phyloP scores from a whole-genome alignment of 805 yeast genomes.

The Suhomyces sp. region DNA sequence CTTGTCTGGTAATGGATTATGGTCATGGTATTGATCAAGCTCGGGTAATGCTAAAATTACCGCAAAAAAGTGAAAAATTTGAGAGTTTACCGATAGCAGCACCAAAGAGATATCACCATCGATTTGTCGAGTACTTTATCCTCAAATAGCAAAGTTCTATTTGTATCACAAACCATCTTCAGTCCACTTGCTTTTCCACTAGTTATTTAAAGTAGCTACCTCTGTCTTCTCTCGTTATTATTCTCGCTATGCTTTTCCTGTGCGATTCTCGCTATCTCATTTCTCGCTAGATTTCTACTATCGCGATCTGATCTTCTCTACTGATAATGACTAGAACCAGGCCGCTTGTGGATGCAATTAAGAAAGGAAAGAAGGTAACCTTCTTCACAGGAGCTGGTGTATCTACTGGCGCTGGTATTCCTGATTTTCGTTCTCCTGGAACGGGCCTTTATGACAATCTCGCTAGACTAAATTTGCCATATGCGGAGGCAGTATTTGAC shows the following conservation, averaged over 20 bases:
- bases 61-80: background rate
- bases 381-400: constrained; percentile 92
- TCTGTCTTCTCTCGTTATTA: no score
- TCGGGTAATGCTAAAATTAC: background rate
- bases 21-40: no score
- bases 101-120: no score
- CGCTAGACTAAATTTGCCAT: constrained; percentile 71
- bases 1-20: no score
- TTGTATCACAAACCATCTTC: no score
- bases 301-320: background rate
- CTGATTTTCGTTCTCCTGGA: constrained; percentile 88
- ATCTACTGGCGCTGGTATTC: constrained; percentile 91
- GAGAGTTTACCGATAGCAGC: no score
- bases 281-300: background rate
- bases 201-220: no score
- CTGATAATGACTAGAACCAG: constrained; percentile 9
- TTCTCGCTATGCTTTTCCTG: background rate
- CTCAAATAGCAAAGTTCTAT: background rate
- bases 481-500: constrained; percentile 94
- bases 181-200: no score
- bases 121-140: no score
- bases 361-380: constrained; percentile 44
- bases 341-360: constrained; percentile 31
- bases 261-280: background rate
- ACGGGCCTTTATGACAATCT: constrained; percentile 87